Base-by-base conservation (phyloP, 2,329 filamentous ascomycete genomes). In the Xylariaceae sp. region DNA sequence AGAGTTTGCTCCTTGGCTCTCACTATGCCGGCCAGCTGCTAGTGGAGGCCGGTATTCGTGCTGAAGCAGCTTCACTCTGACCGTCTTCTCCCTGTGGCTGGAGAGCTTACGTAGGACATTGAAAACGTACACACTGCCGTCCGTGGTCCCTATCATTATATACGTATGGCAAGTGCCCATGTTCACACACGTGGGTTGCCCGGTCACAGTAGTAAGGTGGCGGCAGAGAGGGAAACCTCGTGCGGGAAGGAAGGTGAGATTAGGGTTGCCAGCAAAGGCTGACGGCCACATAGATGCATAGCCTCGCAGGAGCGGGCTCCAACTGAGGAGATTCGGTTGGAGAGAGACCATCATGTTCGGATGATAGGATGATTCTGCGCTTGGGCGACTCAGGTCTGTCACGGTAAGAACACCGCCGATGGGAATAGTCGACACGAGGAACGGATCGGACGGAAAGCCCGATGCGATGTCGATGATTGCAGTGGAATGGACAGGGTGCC, bases 371-470 rank as follows among this genome's bases (percentile, higher is more conserved):
- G 65, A 65, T 51, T 79, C 74, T 44, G 60, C 63, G 47, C 68
- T 71, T 2, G 76, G 74, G 16, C 67, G 63, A 15, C 63, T 64
- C 8, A 80, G 60, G 53, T 80, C 74, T 4, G 74, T 63, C 8
- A 79, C 54, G 15, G 70, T 73, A 15, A 68, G 60, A 15, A 70
- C 65, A 37, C 76, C 76, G 14, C 73, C 73, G 11, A 78, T 62
- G 0, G 76, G 74, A 3, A 68, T 64, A 1, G 74, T 75, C 5
- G 71, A 68, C n/a, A 79, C 61, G 7, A 77, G 53, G 46, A 73
- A 74, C 0, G 76, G 75, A 40, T 72, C 62, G 1, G 74, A 73
- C 3, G 76, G 76, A 46, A 75, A 78, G 14, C 67, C 73, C 0
- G 73, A 72, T 41, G 66, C 66, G 21, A 80, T 65, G 48, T 78